Evolutionary conservation across 2,329 filamentous ascomycete species (phyloP).

Genomic region (Cercospora beticola): DNA sequence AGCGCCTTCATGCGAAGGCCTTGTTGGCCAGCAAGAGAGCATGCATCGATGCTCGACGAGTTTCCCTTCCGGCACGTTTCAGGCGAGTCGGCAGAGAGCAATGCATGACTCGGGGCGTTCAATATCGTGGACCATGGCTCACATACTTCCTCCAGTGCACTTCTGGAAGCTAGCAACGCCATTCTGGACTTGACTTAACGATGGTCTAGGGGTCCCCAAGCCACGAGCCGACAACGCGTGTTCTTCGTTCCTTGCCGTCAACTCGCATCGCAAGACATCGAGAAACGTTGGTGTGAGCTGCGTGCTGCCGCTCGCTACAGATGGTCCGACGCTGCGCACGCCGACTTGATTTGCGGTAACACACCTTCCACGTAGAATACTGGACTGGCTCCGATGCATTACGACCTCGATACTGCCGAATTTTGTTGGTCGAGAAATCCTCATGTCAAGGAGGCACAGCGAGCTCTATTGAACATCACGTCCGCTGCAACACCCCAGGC

Average conservation of each 20-base stretch:
- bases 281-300: neutral
- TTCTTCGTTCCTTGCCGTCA: neutral
- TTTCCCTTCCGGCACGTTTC: neutral
- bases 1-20: neutral
- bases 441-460: neutral
- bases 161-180: neutral
- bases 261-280: neutral
- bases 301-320: neutral
- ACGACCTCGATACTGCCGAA: neutral
- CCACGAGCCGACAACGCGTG: neutral
- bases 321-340: neutral
- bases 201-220: neutral
- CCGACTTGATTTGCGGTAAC: neutral
- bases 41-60: neutral
- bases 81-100: neutral
- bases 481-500: neutral
- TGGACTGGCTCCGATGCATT: neutral
- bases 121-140: neutral
- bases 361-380: neutral
- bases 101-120: neutral
- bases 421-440: neutral
- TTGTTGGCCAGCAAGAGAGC: neutral
- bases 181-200: neutral
- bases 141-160: neutral
- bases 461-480: neutral